These are phyloP conservation scores for Rheum nobile DNA, from an alignment of 148 eudicot genomes.

Conservation along the genomic window DNA sequence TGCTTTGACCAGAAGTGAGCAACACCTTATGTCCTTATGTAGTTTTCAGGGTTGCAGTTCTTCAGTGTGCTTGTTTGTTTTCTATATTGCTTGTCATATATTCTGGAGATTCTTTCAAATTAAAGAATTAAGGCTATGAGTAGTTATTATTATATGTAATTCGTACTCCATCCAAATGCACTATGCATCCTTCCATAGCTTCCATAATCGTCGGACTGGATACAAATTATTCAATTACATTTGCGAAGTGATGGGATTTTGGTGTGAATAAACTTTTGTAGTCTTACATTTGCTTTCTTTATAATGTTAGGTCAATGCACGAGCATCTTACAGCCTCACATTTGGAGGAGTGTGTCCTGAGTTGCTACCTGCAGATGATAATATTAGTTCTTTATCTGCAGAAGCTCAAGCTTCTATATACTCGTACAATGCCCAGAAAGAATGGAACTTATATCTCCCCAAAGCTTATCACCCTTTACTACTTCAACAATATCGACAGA, in stretches of 20 bases:
- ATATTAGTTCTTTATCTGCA: slow-evolving; percentile 21
- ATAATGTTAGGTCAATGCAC: slow-evolving; percentile 53
- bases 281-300: slow-evolving; percentile 1
- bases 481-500: slow-evolving; percentile 56
- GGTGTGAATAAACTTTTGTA: neutral
- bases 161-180: neutral
- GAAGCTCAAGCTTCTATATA: slow-evolving; percentile 15
- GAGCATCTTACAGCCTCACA: slow-evolving; percentile 79
- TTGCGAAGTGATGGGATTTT: neutral
- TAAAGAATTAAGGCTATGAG: neutral
- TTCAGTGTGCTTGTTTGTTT: neutral
- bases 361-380: slow-evolving; percentile 40
- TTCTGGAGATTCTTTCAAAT: neutral
- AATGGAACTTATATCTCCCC: slow-evolving; percentile 73
- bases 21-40: neutral
- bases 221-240: neutral
- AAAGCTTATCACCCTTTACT: slow-evolving; percentile 79
- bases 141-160: neutral
- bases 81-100: neutral
- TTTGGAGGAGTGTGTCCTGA: slow-evolving; percentile 75
- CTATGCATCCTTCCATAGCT: neutral
- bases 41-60: neutral
- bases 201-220: neutral
- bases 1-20: neutral
- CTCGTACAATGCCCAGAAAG: slow-evolving; percentile 25